These are phyloP conservation scores for Trichoderma sp. DNA, from an alignment of 2,329 filamentous ascomycete genomes.

Conservation along the genomic window DNA sequence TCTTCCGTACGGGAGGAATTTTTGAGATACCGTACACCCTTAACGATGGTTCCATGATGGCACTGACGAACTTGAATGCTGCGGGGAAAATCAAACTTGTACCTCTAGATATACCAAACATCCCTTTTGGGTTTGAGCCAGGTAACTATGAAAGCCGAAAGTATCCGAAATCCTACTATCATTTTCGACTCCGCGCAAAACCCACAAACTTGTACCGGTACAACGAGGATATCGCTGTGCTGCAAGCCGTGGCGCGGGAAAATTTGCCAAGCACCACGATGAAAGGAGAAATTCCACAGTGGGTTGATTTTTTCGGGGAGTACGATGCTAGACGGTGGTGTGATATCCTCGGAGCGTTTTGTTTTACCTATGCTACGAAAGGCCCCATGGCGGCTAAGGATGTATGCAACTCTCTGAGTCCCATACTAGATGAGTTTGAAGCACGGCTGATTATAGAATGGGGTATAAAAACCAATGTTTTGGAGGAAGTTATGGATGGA, in stretches of 20 bases:
- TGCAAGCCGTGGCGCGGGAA: conserved; percentile 39
- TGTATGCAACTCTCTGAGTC: conserved; percentile 57
- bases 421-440: conserved; percentile 65
- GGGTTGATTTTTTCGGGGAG: conserved; percentile 69
- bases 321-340: conserved; percentile 64
- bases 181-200: conserved; percentile 62
- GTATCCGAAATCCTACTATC: conserved; percentile 65
- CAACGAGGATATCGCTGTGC: conserved; percentile 51
- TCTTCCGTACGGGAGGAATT: conserved; percentile 48
- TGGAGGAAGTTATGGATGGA: conserved; percentile 45
- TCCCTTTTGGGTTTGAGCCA: conserved; percentile 71
- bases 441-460: conserved; percentile 60
- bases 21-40: conserved; percentile 58
- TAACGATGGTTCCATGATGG: conserved; percentile 67
- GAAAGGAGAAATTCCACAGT: conserved; percentile 63
- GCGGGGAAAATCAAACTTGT: conserved; percentile 57
- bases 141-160: conserved; percentile 71
- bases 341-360: conserved; percentile 61
- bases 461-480: conserved; percentile 56
- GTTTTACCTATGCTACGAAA: conserved; percentile 63
- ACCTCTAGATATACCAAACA: conserved; percentile 57
- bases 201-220: conserved; percentile 66
- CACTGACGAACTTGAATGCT: conserved; percentile 65
- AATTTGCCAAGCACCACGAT: conserved; percentile 48
- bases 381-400: conserved; percentile 57